These are phyloP conservation scores for Pythium graminicola DNA, from an alignment of 352 stramenopile species.

Conservation along the genomic window DNA sequence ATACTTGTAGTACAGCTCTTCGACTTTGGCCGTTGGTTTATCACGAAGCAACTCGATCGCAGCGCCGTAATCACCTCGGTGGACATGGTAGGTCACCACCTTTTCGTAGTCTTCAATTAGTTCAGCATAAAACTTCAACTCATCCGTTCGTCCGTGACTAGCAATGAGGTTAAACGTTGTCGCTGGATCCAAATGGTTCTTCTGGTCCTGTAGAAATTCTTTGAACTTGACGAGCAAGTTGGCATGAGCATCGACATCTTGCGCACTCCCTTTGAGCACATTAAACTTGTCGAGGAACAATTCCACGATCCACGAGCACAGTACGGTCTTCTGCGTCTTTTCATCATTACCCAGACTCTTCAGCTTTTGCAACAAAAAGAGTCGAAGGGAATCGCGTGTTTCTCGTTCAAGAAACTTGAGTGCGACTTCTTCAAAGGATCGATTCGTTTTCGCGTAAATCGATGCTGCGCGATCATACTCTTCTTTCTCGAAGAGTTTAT, in stretches of 20 bases:
- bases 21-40: slow-evolving; percentile 86
- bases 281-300: slow-evolving; percentile 91
- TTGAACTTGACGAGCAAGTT: slow-evolving; percentile 90
- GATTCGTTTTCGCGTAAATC: slow-evolving; percentile 86
- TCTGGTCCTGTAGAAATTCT: slow-evolving; percentile 88
- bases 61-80: slow-evolving; percentile 83
- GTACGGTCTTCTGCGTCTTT: slow-evolving; percentile 89
- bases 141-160: slow-evolving; percentile 87
- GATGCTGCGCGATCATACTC: slow-evolving; percentile 82
- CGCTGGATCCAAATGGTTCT: slow-evolving; percentile 76
- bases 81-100: slow-evolving; percentile 89
- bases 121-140: slow-evolving; percentile 89
- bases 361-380: slow-evolving; percentile 88
- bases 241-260: slow-evolving; percentile 81
- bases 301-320: slow-evolving; percentile 92
- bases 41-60: slow-evolving; percentile 86
- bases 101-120: slow-evolving; percentile 93
- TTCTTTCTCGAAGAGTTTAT: slow-evolving; percentile 84
- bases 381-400: slow-evolving; percentile 69
- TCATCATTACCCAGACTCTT: slow-evolving; percentile 70
- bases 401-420: slow-evolving; percentile 89
- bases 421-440: slow-evolving; percentile 88
- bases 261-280: slow-evolving; percentile 67
- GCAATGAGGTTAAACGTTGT: slow-evolving; percentile 91
- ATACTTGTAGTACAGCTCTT: slow-evolving; percentile 94